Conservation (phyloP, 306 rosid genomes). For the apple (Malus domestica) region DNA sequence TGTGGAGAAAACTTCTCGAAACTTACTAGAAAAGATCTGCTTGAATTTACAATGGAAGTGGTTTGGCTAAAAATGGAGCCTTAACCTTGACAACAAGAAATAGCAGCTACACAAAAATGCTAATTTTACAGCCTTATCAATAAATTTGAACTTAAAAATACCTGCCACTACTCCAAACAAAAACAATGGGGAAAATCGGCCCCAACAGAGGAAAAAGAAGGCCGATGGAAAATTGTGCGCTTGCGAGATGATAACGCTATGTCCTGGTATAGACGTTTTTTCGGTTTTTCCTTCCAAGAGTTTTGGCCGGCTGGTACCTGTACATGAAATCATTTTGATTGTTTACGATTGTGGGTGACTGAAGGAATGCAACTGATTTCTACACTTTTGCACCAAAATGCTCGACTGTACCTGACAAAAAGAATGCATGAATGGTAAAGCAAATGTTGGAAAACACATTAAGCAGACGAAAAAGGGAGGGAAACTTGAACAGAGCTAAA, state of each 20-base stretch:
- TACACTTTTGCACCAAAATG: neutral
- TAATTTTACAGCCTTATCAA: conserved; percentile 3
- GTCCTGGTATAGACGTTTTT: neutral
- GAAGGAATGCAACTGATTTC: conserved; percentile 8
- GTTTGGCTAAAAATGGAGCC: neutral
- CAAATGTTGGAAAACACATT: neutral
- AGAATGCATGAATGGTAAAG: neutral
- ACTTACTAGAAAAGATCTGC: neutral
- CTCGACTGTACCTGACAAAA: conserved; percentile 20
- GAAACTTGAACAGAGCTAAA: neutral
- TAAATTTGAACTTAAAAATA: neutral
- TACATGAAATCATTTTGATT: conserved; percentile 11
- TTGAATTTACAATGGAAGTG: conserved; percentile 16
- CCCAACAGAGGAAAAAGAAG: neutral
- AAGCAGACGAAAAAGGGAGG: neutral
- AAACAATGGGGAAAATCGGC: neutral
- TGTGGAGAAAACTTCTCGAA: neutral
- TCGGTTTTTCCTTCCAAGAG: neutral
- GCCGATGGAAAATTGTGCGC: neutral
- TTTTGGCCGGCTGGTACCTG: neutral
- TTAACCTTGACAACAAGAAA: neutral
- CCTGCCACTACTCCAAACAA: neutral
- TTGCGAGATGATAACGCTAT: neutral
- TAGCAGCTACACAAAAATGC: neutral
- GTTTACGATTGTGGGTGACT: conserved; percentile 9